Evolutionary conservation across 352 stramenopile genomes (phyloP), one percentile per base, ranked within the genome.

Genomic region (Phytophthora hibernalis): DNA sequence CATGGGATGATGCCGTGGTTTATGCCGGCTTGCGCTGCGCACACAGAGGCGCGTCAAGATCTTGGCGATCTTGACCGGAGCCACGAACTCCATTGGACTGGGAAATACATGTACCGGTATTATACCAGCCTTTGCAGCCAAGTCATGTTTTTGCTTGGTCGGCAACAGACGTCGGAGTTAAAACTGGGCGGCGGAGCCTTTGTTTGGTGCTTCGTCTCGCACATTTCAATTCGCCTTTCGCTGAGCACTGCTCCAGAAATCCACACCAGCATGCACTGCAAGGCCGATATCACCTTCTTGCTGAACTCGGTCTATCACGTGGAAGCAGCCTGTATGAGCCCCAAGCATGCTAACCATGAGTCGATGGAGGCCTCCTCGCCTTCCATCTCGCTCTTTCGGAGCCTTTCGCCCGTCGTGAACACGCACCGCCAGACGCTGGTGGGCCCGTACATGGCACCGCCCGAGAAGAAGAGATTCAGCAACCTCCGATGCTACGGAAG

Each of bases 281-380:
- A 83, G 44, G 48, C 72, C 30, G 65, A 73, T 68, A 83, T 83
- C 54, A 55, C 71, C 21, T 83, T 83, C 72, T 69, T 83, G 37
- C 61, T 83, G 56, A 83, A 83, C 57, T 22, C 26, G 22, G 51
- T 26, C 5, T 11, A 13, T n/a, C n/a, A n/a, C n/a, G n/a, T n/a
- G n/a, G n/a, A n/a, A n/a, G n/a, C n/a, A 24, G 55, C 30, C 7
- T 44, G 45, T 18, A 45, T 30, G 38, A 70, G 53, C 11, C 47
- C 66, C 11, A 51, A 68, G 26, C 56, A n/a, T 37, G 33, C 56
- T 45, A n/a, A n/a, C n/a, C n/a, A n/a, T n/a, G n/a, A n/a, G n/a
- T n/a, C n/a, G n/a, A n/a, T n/a, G n/a, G n/a, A n/a, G n/a, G n/a
- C n/a, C n/a, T n/a, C n/a, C n/a, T n/a, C n/a, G n/a, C n/a, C n/a